phyloP scores from a whole-genome alignment of 352 stramenopile genomes.

The Thalassiosira ordinaria region DNA sequence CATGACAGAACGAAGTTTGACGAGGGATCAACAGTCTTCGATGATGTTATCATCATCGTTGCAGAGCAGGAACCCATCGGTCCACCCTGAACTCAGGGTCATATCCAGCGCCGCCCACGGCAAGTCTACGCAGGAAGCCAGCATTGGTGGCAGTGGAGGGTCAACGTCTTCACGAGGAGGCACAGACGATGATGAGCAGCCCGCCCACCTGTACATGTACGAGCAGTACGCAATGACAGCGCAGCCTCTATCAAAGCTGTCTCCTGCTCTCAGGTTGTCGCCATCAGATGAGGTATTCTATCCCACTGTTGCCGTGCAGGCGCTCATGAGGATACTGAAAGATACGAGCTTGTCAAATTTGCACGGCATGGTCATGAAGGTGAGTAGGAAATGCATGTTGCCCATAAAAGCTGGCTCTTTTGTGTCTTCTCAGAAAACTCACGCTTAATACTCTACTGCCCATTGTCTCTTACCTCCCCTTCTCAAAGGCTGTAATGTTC shows the following conservation, averaged over 20 bases:
- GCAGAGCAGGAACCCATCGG: constrained; percentile 28
- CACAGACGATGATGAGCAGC: constrained; percentile 79
- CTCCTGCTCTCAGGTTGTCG: constrained; percentile 66
- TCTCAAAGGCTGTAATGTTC: constrained; percentile 92
- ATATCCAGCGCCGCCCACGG: constrained; percentile 4
- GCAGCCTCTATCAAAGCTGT: constrained; percentile 77
- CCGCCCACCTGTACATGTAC: constrained; percentile 86
- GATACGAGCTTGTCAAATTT: constrained; percentile 94
- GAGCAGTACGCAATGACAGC: constrained; percentile 86
- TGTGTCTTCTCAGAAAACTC: too few species aligned
- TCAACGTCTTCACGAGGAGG: constrained; percentile 39
- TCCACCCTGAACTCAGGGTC: constrained; percentile 23
- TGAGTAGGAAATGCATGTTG: too few species aligned
- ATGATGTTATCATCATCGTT: constrained; percentile 26
- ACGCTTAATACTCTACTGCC: too few species aligned
- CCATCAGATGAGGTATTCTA: constrained; percentile 93
- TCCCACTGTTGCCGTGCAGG: constrained; percentile 96
- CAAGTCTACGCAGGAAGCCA: constrained; percentile 19
- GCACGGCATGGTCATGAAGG: constrained; percentile 96
- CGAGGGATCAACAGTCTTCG: constrained; percentile 22
- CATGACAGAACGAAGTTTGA: constrained; percentile 30
- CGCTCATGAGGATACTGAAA: constrained; percentile 94
- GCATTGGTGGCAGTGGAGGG: too few species aligned
- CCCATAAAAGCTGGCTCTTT: too few species aligned
- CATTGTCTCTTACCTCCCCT: constrained; percentile 14